phyloP scores from a whole-genome alignment of 805 yeast species.

The Wickerhamiella shivajii region DNA sequence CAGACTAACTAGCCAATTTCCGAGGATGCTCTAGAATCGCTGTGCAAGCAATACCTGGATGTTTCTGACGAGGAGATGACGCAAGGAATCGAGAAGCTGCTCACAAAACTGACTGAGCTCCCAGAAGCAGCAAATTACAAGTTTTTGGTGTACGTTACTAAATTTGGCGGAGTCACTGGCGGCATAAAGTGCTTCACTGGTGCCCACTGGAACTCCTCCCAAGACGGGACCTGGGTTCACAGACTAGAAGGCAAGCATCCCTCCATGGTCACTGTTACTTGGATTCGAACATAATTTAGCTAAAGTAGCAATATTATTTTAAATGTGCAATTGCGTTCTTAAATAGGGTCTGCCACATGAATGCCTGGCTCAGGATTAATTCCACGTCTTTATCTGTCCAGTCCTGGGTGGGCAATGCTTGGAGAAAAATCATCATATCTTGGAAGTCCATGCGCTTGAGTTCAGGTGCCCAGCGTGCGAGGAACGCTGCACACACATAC shows the following conservation, averaged over 20 bases:
- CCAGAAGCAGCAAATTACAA: slow-evolving; percentile 16
- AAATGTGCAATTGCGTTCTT: slow-evolving; percentile 84
- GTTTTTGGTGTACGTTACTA: slow-evolving; percentile 13
- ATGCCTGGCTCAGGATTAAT: slow-evolving; percentile 85
- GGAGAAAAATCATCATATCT: slow-evolving; percentile 81
- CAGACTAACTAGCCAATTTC: not conserved
- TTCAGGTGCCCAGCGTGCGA: slow-evolving; percentile 72
- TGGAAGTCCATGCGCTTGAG: slow-evolving; percentile 82
- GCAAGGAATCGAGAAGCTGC: slow-evolving; percentile 1
- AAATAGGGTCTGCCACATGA: slow-evolving; percentile 87
- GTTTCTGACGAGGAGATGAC: slow-evolving; percentile 4
- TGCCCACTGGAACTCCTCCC: slow-evolving; percentile 18
- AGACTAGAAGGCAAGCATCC: slow-evolving; percentile 3
- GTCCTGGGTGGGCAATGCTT: slow-evolving; percentile 68
- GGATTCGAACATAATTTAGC: slow-evolving; percentile 13
- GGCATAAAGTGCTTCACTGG: slow-evolving; percentile 14
- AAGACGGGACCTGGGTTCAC: slow-evolving; percentile 18
- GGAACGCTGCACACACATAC: slow-evolving; percentile 93
- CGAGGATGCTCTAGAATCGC: not conserved
- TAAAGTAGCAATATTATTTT: slow-evolving; percentile 21
- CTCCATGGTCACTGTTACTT: slow-evolving; percentile 12
- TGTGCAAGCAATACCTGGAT: not conserved
- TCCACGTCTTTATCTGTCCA: slow-evolving; percentile 91
- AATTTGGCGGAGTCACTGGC: slow-evolving; percentile 11
- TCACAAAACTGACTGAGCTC: slow-evolving; percentile 5